Evolutionary conservation across 208 protist genomes (phyloP).

Genomic region (Acanthamoeba healyi): DNA sequence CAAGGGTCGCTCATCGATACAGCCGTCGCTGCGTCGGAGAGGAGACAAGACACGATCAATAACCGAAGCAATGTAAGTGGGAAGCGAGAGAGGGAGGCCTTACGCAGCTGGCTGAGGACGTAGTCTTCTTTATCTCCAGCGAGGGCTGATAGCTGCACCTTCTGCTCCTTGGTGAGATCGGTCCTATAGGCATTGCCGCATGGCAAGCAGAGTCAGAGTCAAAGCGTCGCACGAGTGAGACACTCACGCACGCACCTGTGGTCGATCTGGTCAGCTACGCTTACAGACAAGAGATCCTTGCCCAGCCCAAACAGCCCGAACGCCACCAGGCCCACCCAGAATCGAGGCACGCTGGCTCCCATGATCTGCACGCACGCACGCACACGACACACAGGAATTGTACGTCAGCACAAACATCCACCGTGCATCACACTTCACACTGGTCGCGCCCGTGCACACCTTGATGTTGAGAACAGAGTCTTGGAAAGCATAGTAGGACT

Average conservation of each 20-base stretch:
- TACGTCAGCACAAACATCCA: too few species aligned
- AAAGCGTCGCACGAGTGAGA: not conserved
- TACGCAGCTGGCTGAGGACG: slow-evolving; percentile 40
- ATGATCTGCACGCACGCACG: not conserved
- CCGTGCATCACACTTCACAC: too few species aligned
- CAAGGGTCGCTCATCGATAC: slow-evolving; percentile 31
- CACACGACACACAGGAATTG: too few species aligned
- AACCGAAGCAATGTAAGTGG: not conserved
- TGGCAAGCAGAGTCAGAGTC: too few species aligned
- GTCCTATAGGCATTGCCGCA: not conserved
- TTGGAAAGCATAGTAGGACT: slow-evolving; percentile 57
- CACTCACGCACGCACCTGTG: not conserved
- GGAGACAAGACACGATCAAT: not conserved
- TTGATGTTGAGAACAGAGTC: slow-evolving; percentile 32
- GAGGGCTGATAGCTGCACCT: not conserved
- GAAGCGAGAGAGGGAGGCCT: not conserved
- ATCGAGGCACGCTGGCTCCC: not conserved
- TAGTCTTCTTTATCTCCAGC: slow-evolving; percentile 58
- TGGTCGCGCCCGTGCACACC: too few species aligned
- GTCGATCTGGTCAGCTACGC: not conserved
- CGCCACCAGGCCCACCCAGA: slow-evolving; percentile 58
- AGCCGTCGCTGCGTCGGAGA: not conserved
- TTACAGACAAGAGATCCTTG: slow-evolving; percentile 7
- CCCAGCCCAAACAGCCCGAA: slow-evolving; percentile 5
- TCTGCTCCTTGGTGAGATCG: slow-evolving; percentile 39